A percentile compares a stretch with the other conserved stretches of the same genome.
These are phyloP conservation scores for Tylopilus sp. DNA, from an alignment of 768 basidiomycete genomes.

Conservation along the genomic window DNA sequence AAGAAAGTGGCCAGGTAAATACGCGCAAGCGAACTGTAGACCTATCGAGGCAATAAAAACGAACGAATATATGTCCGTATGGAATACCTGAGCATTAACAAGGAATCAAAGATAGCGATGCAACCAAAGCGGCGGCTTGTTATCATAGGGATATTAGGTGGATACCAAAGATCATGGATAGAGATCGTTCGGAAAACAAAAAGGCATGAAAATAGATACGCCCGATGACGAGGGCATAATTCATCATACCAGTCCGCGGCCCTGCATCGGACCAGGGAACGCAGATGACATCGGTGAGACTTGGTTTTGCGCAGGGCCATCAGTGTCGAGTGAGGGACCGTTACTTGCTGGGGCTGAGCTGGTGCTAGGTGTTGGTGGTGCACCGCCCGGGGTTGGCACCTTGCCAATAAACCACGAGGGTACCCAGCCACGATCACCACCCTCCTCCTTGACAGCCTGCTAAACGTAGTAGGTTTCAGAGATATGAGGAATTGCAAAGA, in stretches of 20 bases:
- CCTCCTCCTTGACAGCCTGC: constrained; percentile 90
- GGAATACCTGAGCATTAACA: constrained; percentile 27
- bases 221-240: constrained; percentile 8
- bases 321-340: constrained; percentile 33
- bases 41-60: constrained; percentile 10
- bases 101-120: constrained; percentile 25
- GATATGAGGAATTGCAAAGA: constrained; percentile 10
- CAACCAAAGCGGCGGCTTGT: constrained; percentile 15
- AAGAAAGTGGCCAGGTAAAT: constrained; percentile 8
- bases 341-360: constrained; percentile 35
- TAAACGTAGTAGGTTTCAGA: constrained; percentile 2
- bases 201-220: constrained; percentile 23
- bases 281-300: constrained; percentile 82
- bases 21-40: constrained; percentile 18
- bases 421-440: constrained; percentile 95
- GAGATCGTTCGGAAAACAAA: constrained; percentile 17
- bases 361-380: constrained; percentile 49
- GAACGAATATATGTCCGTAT: constrained; percentile 13
- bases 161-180: constrained; percentile 17
- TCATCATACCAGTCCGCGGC: constrained; percentile 21
- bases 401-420: constrained; percentile 98
- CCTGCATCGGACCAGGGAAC: constrained; percentile 48
- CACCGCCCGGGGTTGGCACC: constrained; percentile 45
- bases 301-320: constrained; percentile 44
- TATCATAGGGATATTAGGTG: constrained; percentile 21